phyloP scores from a whole-genome alignment of 208 protist species.

The Trypanosoma platydactyli region DNA sequence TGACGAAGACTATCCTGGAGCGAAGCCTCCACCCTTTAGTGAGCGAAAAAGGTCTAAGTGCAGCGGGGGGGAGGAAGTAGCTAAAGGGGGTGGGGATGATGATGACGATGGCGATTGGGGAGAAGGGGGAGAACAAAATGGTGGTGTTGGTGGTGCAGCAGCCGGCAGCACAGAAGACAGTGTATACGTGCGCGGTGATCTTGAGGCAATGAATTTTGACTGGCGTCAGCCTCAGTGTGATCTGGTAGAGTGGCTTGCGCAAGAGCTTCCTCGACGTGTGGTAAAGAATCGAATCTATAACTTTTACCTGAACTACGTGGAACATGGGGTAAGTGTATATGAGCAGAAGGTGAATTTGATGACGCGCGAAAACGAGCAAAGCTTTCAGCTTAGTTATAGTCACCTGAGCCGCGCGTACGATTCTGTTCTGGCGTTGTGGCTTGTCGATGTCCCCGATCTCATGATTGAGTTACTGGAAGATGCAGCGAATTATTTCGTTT shows the following conservation, averaged over 20 bases:
- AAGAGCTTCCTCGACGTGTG: constrained; percentile 82
- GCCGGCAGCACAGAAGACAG: constrained; percentile 21
- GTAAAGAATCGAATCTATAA: constrained; percentile 92
- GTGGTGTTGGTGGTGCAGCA: not conserved
- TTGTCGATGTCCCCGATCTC: constrained; percentile 95
- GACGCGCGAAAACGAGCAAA: constrained; percentile 93
- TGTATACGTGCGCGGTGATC: constrained; percentile 75
- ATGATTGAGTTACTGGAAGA: constrained; percentile 98
- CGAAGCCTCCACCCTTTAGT: not conserved
- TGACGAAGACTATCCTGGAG: constrained; percentile 16
- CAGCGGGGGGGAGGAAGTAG: not conserved
- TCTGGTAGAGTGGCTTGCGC: constrained; percentile 88
- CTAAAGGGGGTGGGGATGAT: too few relatives aligned
- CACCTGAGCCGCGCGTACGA: constrained; percentile 91
- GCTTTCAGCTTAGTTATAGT: constrained; percentile 93
- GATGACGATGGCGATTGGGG: constrained; percentile 33
- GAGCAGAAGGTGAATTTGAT: constrained; percentile 80
- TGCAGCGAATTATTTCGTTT: constrained; percentile 91
- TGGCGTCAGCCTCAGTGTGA: constrained; percentile 87
- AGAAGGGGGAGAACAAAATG: constrained; percentile 20
- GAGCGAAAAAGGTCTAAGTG: not conserved
- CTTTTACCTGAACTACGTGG: constrained; percentile 91
- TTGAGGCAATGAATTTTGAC: constrained; percentile 82
- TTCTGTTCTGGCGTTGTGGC: constrained; percentile 94
- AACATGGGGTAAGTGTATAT: constrained; percentile 78